phyloP scores from a whole-genome alignment of 2,329 filamentous ascomycete genomes.

The Pseudocercospora musae region DNA sequence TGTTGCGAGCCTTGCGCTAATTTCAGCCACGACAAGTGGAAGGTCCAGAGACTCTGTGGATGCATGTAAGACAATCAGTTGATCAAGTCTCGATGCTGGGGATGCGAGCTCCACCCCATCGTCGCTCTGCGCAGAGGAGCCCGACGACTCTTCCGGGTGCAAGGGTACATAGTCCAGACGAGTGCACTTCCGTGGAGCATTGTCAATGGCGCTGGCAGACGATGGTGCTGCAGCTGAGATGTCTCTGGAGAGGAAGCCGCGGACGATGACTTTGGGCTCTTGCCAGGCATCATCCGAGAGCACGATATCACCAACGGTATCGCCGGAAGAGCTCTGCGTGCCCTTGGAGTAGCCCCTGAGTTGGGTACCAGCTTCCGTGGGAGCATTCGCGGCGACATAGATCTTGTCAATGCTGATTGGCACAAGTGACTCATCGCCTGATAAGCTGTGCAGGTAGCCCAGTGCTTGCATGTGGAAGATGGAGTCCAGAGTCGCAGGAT shows the following conservation, averaged over 20 bases:
- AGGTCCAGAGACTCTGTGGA: constrained; percentile 1
- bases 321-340: neutral
- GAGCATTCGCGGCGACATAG: constrained; percentile 2
- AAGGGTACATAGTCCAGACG: constrained; percentile 3
- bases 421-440: constrained; percentile 1
- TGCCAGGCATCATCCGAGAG: constrained; percentile 4
- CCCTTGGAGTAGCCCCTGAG: constrained; percentile 1
- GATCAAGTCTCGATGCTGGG: neutral
- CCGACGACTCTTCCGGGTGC: neutral
- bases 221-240: neutral
- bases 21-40: constrained; percentile 1
- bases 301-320: constrained; percentile 5
- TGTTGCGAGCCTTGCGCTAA: neutral
- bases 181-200: constrained; percentile 4
- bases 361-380: neutral
- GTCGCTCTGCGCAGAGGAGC: neutral
- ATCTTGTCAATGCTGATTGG: constrained; percentile 7
- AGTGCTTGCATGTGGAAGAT: constrained; percentile 47
- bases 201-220: neutral
- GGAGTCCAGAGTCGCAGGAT: constrained; percentile 56
- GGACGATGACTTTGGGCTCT: constrained; percentile 2
- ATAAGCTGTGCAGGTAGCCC: neutral
- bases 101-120: neutral
- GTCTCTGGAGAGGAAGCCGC: constrained; percentile 3
- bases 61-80: constrained; percentile 2